Conservation (phyloP, 2,329 filamentous ascomycete species). For the Escovopsis sp. region DNA sequence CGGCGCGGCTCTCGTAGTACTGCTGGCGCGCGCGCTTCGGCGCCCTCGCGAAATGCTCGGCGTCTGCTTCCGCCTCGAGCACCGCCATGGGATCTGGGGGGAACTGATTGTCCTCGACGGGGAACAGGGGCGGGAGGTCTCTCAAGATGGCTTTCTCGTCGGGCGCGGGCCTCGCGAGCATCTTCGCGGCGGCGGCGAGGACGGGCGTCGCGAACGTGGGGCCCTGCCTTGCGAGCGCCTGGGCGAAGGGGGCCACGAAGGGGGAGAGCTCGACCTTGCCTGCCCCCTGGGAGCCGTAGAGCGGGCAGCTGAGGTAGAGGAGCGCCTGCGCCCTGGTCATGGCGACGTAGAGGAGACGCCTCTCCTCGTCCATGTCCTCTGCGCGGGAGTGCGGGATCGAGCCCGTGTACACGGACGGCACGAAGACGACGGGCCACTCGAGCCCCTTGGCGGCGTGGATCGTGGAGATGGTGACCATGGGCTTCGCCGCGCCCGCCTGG, state of each 20-base stretch:
- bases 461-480: slow-evolving; percentile 77
- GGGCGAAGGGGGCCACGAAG: slow-evolving; percentile 46
- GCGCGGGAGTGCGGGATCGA: slow-evolving; percentile 80
- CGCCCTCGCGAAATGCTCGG: slow-evolving; percentile 11
- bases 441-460: slow-evolving; percentile 93
- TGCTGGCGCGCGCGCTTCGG: slow-evolving; percentile 17
- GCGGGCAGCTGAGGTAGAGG: slow-evolving; percentile 71
- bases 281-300: slow-evolving; percentile 46
- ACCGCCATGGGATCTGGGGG: slow-evolving; percentile 52
- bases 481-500: slow-evolving; percentile 35
- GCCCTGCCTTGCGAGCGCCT: slow-evolving; percentile 42
- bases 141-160: slow-evolving; percentile 38
- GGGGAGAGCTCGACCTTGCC: slow-evolving; percentile 53
- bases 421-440: slow-evolving; percentile 92
- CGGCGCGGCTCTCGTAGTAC: slow-evolving; percentile 4
- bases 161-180: slow-evolving; percentile 51
- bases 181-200: slow-evolving; percentile 53
- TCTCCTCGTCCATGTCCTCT: slow-evolving; percentile 77
- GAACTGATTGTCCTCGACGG: slow-evolving; percentile 52
- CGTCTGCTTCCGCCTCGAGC: slow-evolving; percentile 20
- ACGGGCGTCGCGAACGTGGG: slow-evolving; percentile 51
- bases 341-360: slow-evolving; percentile 80
- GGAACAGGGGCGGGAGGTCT: slow-evolving; percentile 36
- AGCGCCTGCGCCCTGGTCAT: slow-evolving; percentile 88
- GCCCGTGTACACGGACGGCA: slow-evolving; percentile 78